Base-by-base conservation (phyloP, 768 basidiomycete genomes). In the Pulveroboletus frians region DNA sequence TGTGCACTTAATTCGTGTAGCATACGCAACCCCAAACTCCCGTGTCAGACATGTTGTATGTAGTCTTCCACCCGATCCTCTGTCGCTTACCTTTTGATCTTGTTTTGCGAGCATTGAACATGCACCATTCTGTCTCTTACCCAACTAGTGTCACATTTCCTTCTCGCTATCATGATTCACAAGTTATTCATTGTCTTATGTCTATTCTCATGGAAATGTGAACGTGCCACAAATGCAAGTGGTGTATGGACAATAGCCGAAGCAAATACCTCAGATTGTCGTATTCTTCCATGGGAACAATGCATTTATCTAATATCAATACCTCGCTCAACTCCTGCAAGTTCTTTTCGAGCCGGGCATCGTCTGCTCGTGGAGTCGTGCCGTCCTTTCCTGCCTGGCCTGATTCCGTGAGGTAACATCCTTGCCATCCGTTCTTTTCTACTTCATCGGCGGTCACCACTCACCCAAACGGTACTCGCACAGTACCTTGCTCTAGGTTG, bases 251-350 rank as follows among this genome's bases (percentile, higher is more conserved):
- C 13, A 4, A 32, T 29, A 34, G 27, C 6, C 17, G 5, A 29
- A 18, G 14, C 31, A 17, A 46, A 26, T 39, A 35, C 39, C 27
- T 43, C 40, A 62, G 14, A 18, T 13, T 8, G 11, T 36, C 10
- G 9, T 34, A 34, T 48, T 23, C 29, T 57, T 50, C 66, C 66
- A 64, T 10, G 58, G 55, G 39, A 57, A 45, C 26, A 69, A 15
- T 5, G 30, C 35, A 9, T 37, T 31, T 31, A 21, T 59, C 52
- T 30, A 51, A 51, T 15, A 67, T 58, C 42, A 70, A 41, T 20
- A 56, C 45, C 54, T 69, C 64, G 48, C 64, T 68, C 50, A 71
- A 61, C 27, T 57, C 48, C 57, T 64, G 70, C 53, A 70, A 50
- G 27, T 60, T 60, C 47, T 49, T 55, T 1, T 65, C 64, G 9